These are phyloP conservation scores for Epichloe bromicola DNA, from an alignment of 2,329 filamentous ascomycete species.

Conservation along the genomic window DNA sequence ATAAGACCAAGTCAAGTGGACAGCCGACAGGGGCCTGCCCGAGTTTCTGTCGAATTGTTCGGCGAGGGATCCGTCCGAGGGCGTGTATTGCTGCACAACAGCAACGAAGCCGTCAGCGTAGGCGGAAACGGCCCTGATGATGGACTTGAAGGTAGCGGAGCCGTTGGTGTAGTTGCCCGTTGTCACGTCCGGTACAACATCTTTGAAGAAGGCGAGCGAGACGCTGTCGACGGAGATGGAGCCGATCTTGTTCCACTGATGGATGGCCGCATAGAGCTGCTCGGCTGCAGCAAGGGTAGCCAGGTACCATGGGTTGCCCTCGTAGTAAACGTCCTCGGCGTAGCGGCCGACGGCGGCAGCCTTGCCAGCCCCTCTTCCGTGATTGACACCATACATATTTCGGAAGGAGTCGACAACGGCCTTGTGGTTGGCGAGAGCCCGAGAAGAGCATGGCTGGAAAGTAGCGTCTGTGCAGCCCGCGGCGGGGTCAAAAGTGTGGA, in stretches of 20 bases:
- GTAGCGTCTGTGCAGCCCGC: slow-evolving; percentile 54
- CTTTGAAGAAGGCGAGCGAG: slow-evolving; percentile 60
- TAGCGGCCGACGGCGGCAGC: slow-evolving; percentile 56
- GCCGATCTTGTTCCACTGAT: slow-evolving; percentile 52
- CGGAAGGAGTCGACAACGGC: slow-evolving; percentile 64
- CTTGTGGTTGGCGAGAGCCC: slow-evolving; percentile 64
- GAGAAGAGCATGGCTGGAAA: slow-evolving; percentile 65
- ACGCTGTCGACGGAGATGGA: slow-evolving; percentile 50
- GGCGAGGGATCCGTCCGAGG: slow-evolving; percentile 45
- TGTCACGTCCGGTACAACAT: slow-evolving; percentile 43
- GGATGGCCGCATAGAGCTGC: slow-evolving; percentile 63
- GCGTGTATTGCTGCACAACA: slow-evolving; percentile 48
- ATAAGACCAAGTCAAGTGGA: slow-evolving; percentile 61
- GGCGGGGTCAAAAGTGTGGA: slow-evolving; percentile 56
- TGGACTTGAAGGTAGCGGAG: slow-evolving; percentile 34
- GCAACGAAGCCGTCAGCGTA: slow-evolving; percentile 49
- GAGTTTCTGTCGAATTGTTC: slow-evolving; percentile 48
- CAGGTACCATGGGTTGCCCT: slow-evolving; percentile 73
- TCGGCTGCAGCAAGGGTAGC: slow-evolving; percentile 66
- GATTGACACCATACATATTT: slow-evolving; percentile 56
- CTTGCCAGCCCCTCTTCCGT: slow-evolving; percentile 42
- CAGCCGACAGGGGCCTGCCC: slow-evolving; percentile 44
- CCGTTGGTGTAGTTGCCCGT: slow-evolving; percentile 47
- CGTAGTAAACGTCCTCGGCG: slow-evolving; percentile 60
- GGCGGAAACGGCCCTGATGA: slow-evolving; percentile 42